Percentiles rank a stretch among this genome's conserved stretches.
phyloP scores from a whole-genome alignment of 1,284 basidiomycete genomes.

The Cryptococcus sp. region DNA sequence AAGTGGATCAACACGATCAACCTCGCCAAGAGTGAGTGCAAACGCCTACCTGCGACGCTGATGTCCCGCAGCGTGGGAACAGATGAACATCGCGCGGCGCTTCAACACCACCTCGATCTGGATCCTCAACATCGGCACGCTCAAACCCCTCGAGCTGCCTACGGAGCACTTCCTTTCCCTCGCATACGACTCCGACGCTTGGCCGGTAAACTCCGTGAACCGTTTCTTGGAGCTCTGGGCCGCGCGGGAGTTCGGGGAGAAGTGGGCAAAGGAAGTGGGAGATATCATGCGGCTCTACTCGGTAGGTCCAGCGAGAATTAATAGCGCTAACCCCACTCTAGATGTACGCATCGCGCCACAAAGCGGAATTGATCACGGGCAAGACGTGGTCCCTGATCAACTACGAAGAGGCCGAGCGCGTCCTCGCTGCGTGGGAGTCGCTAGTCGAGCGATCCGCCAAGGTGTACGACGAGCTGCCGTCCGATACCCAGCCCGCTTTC shows the following conservation, averaged over 20 bases:
- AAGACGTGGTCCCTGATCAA: slow-evolving; percentile 67
- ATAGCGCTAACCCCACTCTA: background rate
- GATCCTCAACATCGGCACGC: slow-evolving; percentile 34
- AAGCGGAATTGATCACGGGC: slow-evolving; percentile 66
- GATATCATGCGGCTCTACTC: slow-evolving; percentile 32
- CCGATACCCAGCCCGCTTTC: slow-evolving; percentile 59
- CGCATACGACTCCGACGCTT: slow-evolving; percentile 32
- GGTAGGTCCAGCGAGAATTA: slow-evolving; percentile 8
- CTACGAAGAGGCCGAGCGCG: slow-evolving; percentile 68
- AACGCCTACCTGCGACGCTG: background rate
- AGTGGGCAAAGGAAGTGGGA: slow-evolving; percentile 24
- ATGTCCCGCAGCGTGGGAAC: slow-evolving; percentile 29
- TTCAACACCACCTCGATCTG: slow-evolving; percentile 37
- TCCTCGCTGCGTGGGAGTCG: slow-evolving; percentile 57
- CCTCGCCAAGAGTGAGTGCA: slow-evolving; percentile 29
- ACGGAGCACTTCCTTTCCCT: slow-evolving; percentile 30
- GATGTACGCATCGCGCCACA: slow-evolving; percentile 43
- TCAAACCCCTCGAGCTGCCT: slow-evolving; percentile 35
- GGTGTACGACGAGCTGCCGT: slow-evolving; percentile 62
- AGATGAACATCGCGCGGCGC: slow-evolving; percentile 36
- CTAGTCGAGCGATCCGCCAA: slow-evolving; percentile 60
- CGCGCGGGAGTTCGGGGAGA: slow-evolving; percentile 28
- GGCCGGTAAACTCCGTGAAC: slow-evolving; percentile 22
- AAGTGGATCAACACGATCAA: slow-evolving; percentile 46
- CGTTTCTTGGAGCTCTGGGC: slow-evolving; percentile 31